These are phyloP conservation scores for Schoenoplectus triqueter DNA, from an alignment of 202 grass and related monocot species.

Conservation along the genomic window DNA sequence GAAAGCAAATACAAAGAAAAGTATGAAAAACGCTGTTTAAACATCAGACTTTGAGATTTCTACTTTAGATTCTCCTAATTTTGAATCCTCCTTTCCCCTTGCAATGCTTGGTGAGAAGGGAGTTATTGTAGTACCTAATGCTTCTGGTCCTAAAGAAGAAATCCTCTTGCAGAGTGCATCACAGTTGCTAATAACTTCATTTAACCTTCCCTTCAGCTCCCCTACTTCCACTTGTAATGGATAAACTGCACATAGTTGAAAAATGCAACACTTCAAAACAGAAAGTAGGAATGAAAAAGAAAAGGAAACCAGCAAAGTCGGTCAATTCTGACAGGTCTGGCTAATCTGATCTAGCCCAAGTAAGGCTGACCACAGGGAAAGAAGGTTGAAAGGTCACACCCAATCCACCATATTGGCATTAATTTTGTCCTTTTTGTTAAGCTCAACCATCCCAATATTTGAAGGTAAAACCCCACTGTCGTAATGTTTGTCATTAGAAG, in stretches of 20 bases:
- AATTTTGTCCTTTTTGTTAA: not conserved
- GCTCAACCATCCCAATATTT: not conserved
- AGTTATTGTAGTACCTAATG: constrained; percentile 48
- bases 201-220: constrained; percentile 83
- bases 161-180: constrained; percentile 88
- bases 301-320: not conserved
- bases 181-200: constrained; percentile 86
- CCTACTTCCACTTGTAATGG: constrained; percentile 90
- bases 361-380: not conserved
- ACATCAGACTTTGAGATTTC: constrained; percentile 33
- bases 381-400: not conserved
- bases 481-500: not conserved
- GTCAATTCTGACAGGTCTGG: not conserved
- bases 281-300: not conserved
- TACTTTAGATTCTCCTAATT: constrained; percentile 43
- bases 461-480: not conserved
- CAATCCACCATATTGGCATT: not conserved
- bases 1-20: constrained; percentile 16
- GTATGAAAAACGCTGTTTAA: not conserved
- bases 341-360: not conserved
- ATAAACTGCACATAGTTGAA: constrained; percentile 50
- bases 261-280: constrained; percentile 21
- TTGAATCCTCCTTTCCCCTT: constrained; percentile 38
- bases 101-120: constrained; percentile 43
- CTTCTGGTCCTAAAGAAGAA: constrained; percentile 59